These are phyloP conservation scores for Geotrichum ghanense DNA, from an alignment of 805 yeast genomes.

Conservation along the genomic window DNA sequence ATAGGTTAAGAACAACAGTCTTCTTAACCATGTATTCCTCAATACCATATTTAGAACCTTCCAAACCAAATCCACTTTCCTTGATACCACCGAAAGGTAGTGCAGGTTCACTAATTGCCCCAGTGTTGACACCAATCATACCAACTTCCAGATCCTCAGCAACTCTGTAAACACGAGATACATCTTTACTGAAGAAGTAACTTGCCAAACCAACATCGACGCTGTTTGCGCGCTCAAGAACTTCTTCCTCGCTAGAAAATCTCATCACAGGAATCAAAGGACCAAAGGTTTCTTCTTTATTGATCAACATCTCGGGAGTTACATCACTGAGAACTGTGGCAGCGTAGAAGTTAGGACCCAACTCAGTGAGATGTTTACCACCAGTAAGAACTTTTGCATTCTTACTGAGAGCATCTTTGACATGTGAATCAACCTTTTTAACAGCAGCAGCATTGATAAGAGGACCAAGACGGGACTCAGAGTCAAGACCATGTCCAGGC, in stretches of 20 bases:
- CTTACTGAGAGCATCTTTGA: slow-evolving; percentile 51
- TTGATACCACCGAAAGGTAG: slow-evolving; percentile 54
- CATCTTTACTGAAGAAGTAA: slow-evolving; percentile 52
- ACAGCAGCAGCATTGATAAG: slow-evolving; percentile 54
- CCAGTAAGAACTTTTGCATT: slow-evolving; percentile 59
- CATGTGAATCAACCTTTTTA: slow-evolving; percentile 47
- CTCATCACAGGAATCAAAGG: slow-evolving; percentile 65
- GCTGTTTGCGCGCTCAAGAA: slow-evolving; percentile 47
- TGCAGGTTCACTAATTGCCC: slow-evolving; percentile 49
- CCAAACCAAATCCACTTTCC: slow-evolving; percentile 72
- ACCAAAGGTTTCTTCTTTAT: slow-evolving; percentile 70
- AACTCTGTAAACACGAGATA: slow-evolving; percentile 43
- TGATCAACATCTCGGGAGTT: slow-evolving; percentile 43
- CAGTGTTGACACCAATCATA: slow-evolving; percentile 76
- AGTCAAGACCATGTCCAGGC: slow-evolving; percentile 53
- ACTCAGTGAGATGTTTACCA: slow-evolving; percentile 40
- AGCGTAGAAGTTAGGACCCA: slow-evolving; percentile 56
- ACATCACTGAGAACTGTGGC: slow-evolving; percentile 59
- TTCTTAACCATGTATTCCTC: slow-evolving; percentile 63
- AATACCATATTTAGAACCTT: slow-evolving; percentile 64
- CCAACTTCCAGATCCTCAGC: slow-evolving; percentile 65
- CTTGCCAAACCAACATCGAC: slow-evolving; percentile 70
- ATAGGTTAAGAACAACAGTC: slow-evolving; percentile 36
- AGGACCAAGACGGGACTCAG: slow-evolving; percentile 64
- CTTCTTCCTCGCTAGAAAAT: slow-evolving; percentile 56